phyloP scores from a whole-genome alignment of 495 filamentous ascomycete species.

The Geopyxis carbonaria region DNA sequence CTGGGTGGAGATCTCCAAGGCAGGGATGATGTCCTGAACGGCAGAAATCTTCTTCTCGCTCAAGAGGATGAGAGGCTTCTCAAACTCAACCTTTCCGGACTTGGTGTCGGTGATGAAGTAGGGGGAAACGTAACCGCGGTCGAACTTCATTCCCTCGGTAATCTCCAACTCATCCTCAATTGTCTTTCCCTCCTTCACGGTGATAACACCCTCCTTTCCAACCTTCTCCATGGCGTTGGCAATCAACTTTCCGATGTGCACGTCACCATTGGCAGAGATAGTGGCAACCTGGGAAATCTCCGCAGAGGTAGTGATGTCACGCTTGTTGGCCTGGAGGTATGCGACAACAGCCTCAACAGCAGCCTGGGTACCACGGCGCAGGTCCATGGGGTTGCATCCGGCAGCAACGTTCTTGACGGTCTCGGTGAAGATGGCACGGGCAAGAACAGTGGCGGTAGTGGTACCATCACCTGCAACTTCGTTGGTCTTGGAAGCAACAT shows the following conservation, averaged over 20 bases:
- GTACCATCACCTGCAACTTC: conserved; percentile 97
- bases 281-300: conserved; percentile 98
- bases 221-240: conserved; percentile 99
- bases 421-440: conserved; percentile 97
- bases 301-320: conserved; percentile 88
- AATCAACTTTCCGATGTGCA: conserved; percentile 87
- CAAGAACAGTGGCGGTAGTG: conserved; percentile 91
- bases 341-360: conserved; percentile 88
- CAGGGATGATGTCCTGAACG: conserved; percentile 95
- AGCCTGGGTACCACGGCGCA: conserved; percentile 88
- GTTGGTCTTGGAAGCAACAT: conserved; percentile 98
- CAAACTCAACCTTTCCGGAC: conserved; percentile 95
- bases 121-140: conserved; percentile 92
- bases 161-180: conserved; percentile 95
- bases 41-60: conserved; percentile 99
- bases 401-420: conserved; percentile 99
- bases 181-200: conserved; percentile 98
- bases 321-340: conserved; percentile 84
- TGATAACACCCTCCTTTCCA: conserved; percentile 99
- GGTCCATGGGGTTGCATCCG: conserved; percentile 98
- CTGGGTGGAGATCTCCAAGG: conserved; percentile 90
- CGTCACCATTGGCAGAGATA: conserved; percentile 93
- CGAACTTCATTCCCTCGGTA: conserved; percentile 98
- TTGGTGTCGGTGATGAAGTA: conserved; percentile 99
- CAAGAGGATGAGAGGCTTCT: conserved; percentile 95